A percentile compares a stretch with the other conserved stretches of the same genome.
phyloP scores from a whole-genome alignment of 257 asterid species.

The Galeopsis tetrahit region DNA sequence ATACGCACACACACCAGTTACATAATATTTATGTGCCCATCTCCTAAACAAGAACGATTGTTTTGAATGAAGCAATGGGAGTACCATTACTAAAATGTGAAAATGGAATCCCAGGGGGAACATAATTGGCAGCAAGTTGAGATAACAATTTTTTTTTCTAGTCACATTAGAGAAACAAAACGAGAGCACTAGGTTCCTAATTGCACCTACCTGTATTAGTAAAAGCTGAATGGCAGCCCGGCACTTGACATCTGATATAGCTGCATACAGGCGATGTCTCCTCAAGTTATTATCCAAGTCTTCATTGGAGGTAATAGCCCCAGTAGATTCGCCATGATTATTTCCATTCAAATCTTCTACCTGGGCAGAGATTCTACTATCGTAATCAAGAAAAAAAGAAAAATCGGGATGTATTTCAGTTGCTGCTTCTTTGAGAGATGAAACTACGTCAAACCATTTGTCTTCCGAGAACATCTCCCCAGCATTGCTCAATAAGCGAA shows the following conservation, averaged over 20 bases:
- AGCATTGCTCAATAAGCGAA: constrained; percentile 97
- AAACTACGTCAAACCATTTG: constrained; percentile 91
- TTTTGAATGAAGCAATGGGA: not conserved
- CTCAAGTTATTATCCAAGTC: constrained; percentile 61
- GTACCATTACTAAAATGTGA: not conserved
- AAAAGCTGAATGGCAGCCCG: constrained; percentile 97
- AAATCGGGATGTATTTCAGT: constrained; percentile 82
- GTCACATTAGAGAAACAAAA: constrained; percentile 2
- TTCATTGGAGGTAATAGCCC: constrained; percentile 49
- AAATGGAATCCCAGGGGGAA: not conserved
- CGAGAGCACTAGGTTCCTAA: constrained; percentile 26
- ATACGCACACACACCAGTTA: not conserved
- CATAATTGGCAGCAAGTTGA: not conserved
- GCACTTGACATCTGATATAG: constrained; percentile 85
- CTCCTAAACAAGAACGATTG: not conserved
- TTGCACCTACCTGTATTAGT: constrained; percentile 76
- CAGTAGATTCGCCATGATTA: constrained; percentile 61
- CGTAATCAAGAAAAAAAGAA: constrained; percentile 74
- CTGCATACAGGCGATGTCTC: constrained; percentile 61
- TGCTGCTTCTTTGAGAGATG: constrained; percentile 85
- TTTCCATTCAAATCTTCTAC: constrained; percentile 55
- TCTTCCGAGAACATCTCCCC: constrained; percentile 91
- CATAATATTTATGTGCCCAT: not conserved
- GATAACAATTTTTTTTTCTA: not conserved
- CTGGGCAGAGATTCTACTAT: constrained; percentile 44